A percentile compares a stretch with the other conserved stretches of the same genome.
Evolutionary conservation across 768 basidiomycete species (phyloP).

Genomic region (Boletus rufocinnamomeus): DNA sequence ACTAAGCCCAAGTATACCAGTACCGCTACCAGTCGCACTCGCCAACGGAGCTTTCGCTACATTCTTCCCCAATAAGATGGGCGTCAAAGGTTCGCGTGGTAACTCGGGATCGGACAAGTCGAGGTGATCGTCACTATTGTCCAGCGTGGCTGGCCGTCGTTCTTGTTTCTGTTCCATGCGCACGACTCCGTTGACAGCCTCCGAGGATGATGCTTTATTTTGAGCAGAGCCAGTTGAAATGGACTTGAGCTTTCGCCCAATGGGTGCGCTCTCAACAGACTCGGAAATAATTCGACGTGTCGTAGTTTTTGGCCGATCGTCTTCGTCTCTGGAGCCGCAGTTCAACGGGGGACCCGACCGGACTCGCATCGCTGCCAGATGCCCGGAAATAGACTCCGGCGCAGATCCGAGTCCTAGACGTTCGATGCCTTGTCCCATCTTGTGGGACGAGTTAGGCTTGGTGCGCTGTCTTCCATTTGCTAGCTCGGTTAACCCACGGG

Average conservation of each 20-base stretch:
- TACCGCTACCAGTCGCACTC: slow-evolving; percentile 8
- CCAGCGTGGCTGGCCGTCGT: slow-evolving; percentile 18
- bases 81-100: slow-evolving; percentile 36
- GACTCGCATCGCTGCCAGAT: slow-evolving; percentile 26
- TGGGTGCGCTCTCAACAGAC: slow-evolving; percentile 10
- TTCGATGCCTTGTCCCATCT: slow-evolving; percentile 7
- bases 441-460: slow-evolving; percentile 20
- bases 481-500: slow-evolving; percentile 5
- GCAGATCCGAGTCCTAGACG: slow-evolving; percentile 21
- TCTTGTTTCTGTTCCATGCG: slow-evolving; percentile 5
- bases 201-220: slow-evolving; percentile 14
- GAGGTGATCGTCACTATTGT: slow-evolving; percentile 14
- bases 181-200: not conserved
- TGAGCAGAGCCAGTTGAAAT: slow-evolving; percentile 3
- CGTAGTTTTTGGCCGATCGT: not conserved
- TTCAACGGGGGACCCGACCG: slow-evolving; percentile 17
- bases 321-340: not conserved
- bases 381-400: slow-evolving; percentile 33
- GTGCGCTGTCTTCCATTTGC: slow-evolving; percentile 7
- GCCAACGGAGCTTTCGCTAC: slow-evolving; percentile 13
- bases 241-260: slow-evolving; percentile 3
- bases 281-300: slow-evolving; percentile 26
- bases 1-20: slow-evolving; percentile 46
- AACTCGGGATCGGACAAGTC: slow-evolving; percentile 35
- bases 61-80: slow-evolving; percentile 30